Base-by-base conservation (phyloP, 768 basidiomycete species). In the Amanita jacksonii region DNA sequence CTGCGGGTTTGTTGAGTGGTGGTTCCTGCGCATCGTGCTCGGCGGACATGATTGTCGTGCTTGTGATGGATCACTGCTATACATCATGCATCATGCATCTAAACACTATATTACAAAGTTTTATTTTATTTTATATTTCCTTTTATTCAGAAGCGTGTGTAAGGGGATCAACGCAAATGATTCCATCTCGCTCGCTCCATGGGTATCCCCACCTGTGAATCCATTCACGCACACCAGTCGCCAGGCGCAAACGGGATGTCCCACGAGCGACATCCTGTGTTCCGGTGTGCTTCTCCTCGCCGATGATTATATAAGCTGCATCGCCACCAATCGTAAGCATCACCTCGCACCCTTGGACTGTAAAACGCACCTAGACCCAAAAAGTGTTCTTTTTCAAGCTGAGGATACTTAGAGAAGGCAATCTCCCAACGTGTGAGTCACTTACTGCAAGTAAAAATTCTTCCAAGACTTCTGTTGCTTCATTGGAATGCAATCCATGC, bases 281-380 rank as follows among this genome's bases (percentile, higher is more conserved):
- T 2, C 87, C 93, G 0, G 88, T 90, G 60, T 97, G 94, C 62
- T 92, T 94, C 62, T 94, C 89, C 64, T 97, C 91, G 15, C 96
- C 94, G 5, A 98, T 88, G 34, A 99, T 72, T 15, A 89, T 66
- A 58, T 85, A 99, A 4, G 87, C 91, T 85, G 52, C 19, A 45
- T 8, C 7, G 3, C 28, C 27, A 27, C n/a, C n/a, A n/a, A n/a
- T n/a, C n/a, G n/a, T 41, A 13, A 41, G 39, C 8, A 13, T 18
- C 30, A 18, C 34, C 31, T 38, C 28, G 25, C 27, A 12, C 36
- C 18, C 1, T 50, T 24, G 28, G 5, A 34, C 37, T 23, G 25
- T 48, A 46, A 36, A 13, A 62, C 76, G 52, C 49, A 87, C 86
- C 82, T 45, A 96, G 66, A 5, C 93, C 94, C 56, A 83, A 79